Conservation (phyloP, 1,284 basidiomycete species). For the Ganoderma leucocontextum region DNA sequence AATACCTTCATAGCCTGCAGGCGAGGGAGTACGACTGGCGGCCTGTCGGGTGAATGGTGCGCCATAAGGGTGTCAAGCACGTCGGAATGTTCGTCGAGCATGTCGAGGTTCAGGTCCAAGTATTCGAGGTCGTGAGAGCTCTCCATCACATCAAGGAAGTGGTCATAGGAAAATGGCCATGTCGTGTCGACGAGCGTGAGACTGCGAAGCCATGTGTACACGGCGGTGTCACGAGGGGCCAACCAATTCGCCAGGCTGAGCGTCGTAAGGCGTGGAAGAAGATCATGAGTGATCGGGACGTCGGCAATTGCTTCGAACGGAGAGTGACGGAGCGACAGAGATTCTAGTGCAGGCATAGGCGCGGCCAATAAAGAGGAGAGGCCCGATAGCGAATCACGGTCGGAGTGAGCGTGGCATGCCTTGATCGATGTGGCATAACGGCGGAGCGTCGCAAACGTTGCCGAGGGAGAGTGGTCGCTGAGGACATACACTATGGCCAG, state of each 20-base stretch:
- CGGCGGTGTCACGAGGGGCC: background rate
- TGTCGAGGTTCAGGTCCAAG: background rate
- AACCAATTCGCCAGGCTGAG: background rate
- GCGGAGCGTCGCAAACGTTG: background rate
- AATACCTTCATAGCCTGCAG: background rate
- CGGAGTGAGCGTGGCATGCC: background rate
- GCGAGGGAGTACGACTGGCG: background rate
- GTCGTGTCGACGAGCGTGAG: background rate
- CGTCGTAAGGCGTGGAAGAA: background rate
- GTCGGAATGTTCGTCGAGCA: too few species aligned
- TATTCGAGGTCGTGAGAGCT: background rate
- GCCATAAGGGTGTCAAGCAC: background rate
- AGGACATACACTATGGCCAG: background rate
- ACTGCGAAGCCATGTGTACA: background rate
- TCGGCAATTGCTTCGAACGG: background rate
- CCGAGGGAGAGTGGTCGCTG: background rate
- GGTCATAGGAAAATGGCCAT: background rate
- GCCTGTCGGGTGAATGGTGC: background rate
- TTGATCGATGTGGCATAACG: background rate
- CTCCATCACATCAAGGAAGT: background rate
- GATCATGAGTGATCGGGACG: background rate
- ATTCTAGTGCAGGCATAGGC: background rate
- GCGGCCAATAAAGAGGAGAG: background rate
- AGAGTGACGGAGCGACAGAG: background rate
- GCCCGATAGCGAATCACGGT: background rate